phyloP scores from a whole-genome alignment of 177 flowering plant genomes.

The Telopea speciosissima region DNA sequence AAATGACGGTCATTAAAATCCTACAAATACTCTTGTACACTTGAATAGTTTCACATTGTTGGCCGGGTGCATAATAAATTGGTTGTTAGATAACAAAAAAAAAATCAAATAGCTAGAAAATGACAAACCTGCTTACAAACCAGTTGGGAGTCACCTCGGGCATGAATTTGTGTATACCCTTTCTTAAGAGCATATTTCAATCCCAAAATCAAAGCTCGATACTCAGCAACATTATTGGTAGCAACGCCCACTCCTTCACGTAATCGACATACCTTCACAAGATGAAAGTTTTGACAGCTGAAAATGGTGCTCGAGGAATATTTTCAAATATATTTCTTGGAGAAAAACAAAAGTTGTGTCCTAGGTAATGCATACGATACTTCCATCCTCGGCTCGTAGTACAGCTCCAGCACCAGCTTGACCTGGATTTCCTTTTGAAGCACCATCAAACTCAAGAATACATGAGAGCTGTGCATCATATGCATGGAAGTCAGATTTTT shows the following conservation, averaged over 20 bases:
- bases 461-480: slow-evolving; percentile 44
- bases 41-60: no score
- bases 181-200: slow-evolving; percentile 62
- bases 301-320: slow-evolving; percentile 5
- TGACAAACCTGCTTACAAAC: slow-evolving; percentile 73
- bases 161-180: slow-evolving; percentile 59
- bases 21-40: no score
- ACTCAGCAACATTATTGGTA: slow-evolving; percentile 79
- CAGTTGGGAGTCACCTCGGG: slow-evolving; percentile 82
- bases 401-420: slow-evolving; percentile 88
- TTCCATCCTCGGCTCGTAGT: slow-evolving; percentile 64
- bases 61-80: no score
- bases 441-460: slow-evolving; percentile 89
- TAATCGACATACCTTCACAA: slow-evolving; percentile 56
- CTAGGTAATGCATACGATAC: slow-evolving; percentile 36
- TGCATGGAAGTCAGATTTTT: slow-evolving; percentile 1
- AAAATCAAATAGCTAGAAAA: no score
- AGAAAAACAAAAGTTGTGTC: not conserved
- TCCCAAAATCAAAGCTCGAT: slow-evolving; percentile 69
- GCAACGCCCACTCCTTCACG: slow-evolving; percentile 76
- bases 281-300: not conserved
- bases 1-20: no score
- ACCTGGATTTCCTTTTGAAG: slow-evolving; percentile 96
- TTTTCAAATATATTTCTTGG: not conserved
- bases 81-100: no score